Percentiles rank a stretch among this genome's conserved stretches.
Evolutionary conservation across 164 flowering plant species (phyloP).

Genomic region (Tinospora cordifolia): DNA sequence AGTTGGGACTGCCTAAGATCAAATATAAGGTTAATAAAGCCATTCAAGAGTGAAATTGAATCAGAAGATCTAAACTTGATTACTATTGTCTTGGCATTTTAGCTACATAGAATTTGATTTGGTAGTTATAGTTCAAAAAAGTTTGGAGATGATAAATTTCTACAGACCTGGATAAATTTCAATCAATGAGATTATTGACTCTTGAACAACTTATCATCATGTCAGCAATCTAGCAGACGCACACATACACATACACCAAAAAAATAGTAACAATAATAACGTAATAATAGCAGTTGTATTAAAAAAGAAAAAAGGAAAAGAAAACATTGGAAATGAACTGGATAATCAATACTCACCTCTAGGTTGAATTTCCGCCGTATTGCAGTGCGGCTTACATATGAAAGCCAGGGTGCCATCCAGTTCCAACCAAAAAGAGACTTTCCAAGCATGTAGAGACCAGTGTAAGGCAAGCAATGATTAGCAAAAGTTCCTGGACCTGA

Average conservation of each 20-base stretch:
- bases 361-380: slow-evolving; percentile 71
- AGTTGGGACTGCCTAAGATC: too few species aligned
- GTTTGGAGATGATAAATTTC: too few species aligned
- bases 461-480: slow-evolving; percentile 69
- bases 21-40: too few species aligned
- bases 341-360: slow-evolving; percentile 43
- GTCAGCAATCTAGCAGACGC: too few species aligned
- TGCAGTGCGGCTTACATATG: slow-evolving; percentile 67
- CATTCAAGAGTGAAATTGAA: too few species aligned
- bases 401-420: slow-evolving; percentile 71
- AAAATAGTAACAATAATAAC: too few species aligned
- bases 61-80: too few species aligned
- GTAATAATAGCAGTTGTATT: too few species aligned
- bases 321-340: neutral
- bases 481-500: slow-evolving; percentile 61
- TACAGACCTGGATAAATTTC: neutral
- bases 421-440: slow-evolving; percentile 65
- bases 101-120: too few species aligned
- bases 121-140: too few species aligned
- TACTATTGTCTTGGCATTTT: too few species aligned
- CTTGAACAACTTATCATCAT: neutral
- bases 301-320: neutral
- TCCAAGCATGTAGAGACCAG: slow-evolving; percentile 76
- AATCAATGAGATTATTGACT: neutral
- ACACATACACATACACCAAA: too few species aligned